A percentile compares a stretch with the other conserved stretches of the same genome.
These are phyloP conservation scores for Coprinopsis sp. DNA, from an alignment of 768 basidiomycete genomes.

Conservation along the genomic window DNA sequence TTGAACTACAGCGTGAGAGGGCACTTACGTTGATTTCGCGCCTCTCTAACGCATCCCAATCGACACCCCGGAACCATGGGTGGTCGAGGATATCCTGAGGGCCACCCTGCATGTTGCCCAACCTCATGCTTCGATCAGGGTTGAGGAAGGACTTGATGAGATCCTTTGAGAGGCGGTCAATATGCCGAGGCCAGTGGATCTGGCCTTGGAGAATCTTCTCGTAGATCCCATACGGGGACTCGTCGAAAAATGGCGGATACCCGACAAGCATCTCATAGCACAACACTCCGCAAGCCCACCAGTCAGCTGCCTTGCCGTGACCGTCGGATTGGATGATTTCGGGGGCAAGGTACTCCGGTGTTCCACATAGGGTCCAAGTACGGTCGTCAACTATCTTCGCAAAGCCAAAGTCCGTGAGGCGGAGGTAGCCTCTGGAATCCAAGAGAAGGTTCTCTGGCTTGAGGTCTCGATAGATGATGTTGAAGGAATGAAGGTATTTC, in stretches of 20 bases:
- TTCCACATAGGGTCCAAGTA: slow-evolving; percentile 96
- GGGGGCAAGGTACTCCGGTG: slow-evolving; percentile 94
- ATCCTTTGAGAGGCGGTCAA: slow-evolving; percentile 87
- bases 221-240: slow-evolving; percentile 97
- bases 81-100: slow-evolving; percentile 89
- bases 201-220: slow-evolving; percentile 91
- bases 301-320: slow-evolving; percentile 97
- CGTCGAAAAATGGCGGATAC: slow-evolving; percentile 97
- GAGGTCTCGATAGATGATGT: slow-evolving; percentile 97
- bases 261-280: slow-evolving; percentile 99
- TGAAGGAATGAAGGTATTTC: slow-evolving; percentile 90
- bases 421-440: slow-evolving; percentile 88
- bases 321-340: slow-evolving; percentile 98
- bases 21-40: slow-evolving; percentile 75
- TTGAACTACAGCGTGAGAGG: slow-evolving; percentile 3
- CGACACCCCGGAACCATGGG: slow-evolving; percentile 93
- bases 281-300: slow-evolving; percentile 98
- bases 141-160: slow-evolving; percentile 86
- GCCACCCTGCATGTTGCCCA: slow-evolving; percentile 92
- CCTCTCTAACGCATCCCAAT: slow-evolving; percentile 84
- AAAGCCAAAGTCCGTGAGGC: slow-evolving; percentile 97
- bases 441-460: slow-evolving; percentile 99
- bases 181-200: slow-evolving; percentile 85
- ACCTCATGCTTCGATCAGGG: slow-evolving; percentile 84
- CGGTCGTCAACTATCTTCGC: slow-evolving; percentile 97